Conservation (phyloP, 1,284 basidiomycete genomes). For the Austroboletus rostrupii region DNA sequence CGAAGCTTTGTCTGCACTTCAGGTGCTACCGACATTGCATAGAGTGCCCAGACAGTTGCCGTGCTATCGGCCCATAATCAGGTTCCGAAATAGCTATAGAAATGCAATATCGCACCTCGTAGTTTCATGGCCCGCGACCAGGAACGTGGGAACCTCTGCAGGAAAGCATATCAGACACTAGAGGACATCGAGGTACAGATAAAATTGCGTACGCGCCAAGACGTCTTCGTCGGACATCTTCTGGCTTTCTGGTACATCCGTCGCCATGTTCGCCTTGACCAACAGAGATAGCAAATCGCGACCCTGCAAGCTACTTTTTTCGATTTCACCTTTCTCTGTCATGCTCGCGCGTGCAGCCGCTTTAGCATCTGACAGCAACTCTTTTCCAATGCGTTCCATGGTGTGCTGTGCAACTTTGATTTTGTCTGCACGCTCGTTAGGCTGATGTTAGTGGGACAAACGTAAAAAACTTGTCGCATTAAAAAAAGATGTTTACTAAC, state of each 20-base stretch:
- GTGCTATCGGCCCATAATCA: slow-evolving; percentile 33
- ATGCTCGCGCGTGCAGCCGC: slow-evolving; percentile 28
- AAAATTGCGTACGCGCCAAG: slow-evolving; percentile 54
- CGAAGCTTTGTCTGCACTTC: slow-evolving; percentile 65
- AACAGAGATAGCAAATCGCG: slow-evolving; percentile 54
- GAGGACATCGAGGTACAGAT: too few relatives aligned
- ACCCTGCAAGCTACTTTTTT: slow-evolving; percentile 30
- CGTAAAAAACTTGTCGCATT: accelerated
- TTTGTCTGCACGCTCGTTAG: slow-evolving; percentile 11
- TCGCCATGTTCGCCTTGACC: slow-evolving; percentile 63
- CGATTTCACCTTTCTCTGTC: slow-evolving; percentile 18
- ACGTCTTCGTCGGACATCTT: slow-evolving; percentile 72
- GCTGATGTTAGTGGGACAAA: slow-evolving; percentile 9
- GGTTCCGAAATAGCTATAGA: not conserved
- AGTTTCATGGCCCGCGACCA: slow-evolving; percentile 78
- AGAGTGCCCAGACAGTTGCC: slow-evolving; percentile 59
- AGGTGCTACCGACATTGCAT: slow-evolving; percentile 52
- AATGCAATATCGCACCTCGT: slow-evolving; percentile 45
- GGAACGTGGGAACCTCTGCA: slow-evolving; percentile 34
- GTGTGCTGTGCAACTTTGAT: slow-evolving; percentile 19
- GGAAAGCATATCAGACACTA: not conserved
- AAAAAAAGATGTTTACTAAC: slow-evolving; percentile 28
- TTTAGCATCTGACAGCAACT: slow-evolving; percentile 46
- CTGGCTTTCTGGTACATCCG: slow-evolving; percentile 53
- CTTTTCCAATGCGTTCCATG: slow-evolving; percentile 37